Evolutionary conservation across 2,329 filamentous ascomycete genomes (phyloP).

Genomic region (Fusarium sarcochroum): DNA sequence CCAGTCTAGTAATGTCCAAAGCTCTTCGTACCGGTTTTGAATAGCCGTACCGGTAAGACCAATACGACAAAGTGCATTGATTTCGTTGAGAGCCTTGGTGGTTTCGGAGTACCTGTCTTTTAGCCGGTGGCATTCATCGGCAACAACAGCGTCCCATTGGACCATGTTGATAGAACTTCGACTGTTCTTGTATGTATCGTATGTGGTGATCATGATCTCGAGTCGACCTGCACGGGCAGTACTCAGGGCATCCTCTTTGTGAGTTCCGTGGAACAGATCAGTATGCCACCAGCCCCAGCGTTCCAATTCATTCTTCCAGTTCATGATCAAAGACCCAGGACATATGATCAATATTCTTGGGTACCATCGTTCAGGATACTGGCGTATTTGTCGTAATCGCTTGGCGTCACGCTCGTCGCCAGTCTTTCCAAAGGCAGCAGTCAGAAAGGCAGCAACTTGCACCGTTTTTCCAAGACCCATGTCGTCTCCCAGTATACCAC

Average conservation of each 20-base stretch:
- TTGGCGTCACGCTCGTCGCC: slow-evolving; percentile 88
- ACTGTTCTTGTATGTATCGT: slow-evolving; percentile 88
- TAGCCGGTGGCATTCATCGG: slow-evolving; percentile 92
- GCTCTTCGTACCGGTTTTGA: slow-evolving; percentile 96
- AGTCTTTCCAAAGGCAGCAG: slow-evolving; percentile 93
- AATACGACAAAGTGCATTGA: slow-evolving; percentile 93
- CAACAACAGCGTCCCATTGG: slow-evolving; percentile 93
- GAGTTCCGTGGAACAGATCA: slow-evolving; percentile 81
- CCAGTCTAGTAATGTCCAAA: slow-evolving; percentile 98
- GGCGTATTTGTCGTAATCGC: slow-evolving; percentile 87
- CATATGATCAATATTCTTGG: slow-evolving; percentile 84
- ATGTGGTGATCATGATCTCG: slow-evolving; percentile 96
- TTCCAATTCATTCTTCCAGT: slow-evolving; percentile 89
- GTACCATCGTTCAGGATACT: slow-evolving; percentile 78
- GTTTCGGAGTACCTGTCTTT: slow-evolving; percentile 85
- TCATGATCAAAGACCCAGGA: slow-evolving; percentile 87
- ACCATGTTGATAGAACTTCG: slow-evolving; percentile 82
- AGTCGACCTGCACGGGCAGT: slow-evolving; percentile 81
- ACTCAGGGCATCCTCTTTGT: slow-evolving; percentile 77
- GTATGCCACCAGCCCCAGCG: slow-evolving; percentile 98
- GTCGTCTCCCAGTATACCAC: slow-evolving; percentile 92
- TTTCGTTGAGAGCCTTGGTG: slow-evolving; percentile 87
- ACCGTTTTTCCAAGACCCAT: slow-evolving; percentile 99
- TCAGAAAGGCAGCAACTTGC: slow-evolving; percentile 93
- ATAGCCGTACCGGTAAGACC: slow-evolving; percentile 96